Conservation (phyloP, 2,329 filamentous ascomycete species). For the Trichoderma harzianum region DNA sequence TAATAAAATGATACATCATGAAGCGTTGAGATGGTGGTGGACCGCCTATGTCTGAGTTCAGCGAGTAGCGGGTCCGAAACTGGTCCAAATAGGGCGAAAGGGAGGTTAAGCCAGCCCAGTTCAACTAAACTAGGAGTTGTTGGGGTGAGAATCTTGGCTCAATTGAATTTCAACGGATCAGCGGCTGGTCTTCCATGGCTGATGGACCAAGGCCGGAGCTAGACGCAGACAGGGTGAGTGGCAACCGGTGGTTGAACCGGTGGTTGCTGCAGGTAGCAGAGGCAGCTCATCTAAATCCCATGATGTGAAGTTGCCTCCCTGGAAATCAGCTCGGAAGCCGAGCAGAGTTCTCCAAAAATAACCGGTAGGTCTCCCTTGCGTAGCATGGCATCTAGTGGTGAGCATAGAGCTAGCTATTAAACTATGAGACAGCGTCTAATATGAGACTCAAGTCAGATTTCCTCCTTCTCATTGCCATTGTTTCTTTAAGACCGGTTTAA, state of each 20-base stretch:
- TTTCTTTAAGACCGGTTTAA: background rate
- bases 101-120: background rate
- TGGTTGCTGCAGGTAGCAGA: background rate
- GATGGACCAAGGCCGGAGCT: background rate
- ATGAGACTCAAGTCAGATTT: background rate
- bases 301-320: background rate
- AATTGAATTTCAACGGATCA: constrained; percentile 4
- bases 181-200: background rate
- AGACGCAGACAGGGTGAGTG: background rate
- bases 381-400: background rate
- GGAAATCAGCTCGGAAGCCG: background rate
- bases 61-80: background rate
- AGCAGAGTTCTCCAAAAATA: background rate
- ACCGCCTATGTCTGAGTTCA: background rate
- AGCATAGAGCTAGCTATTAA: background rate
- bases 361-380: background rate
- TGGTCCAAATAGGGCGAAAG: background rate
- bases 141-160: background rate
- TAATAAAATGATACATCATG: background rate
- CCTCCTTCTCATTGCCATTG: background rate
- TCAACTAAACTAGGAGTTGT: background rate
- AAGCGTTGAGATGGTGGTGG: background rate
- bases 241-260: too few relatives aligned
- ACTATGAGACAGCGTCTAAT: background rate
- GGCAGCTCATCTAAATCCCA: background rate